Percentiles rank a stretch among this genome's conserved stretches.
Conservation (phyloP, 352 stramenopile species). For the Globisporangium rhizosaccharum region DNA sequence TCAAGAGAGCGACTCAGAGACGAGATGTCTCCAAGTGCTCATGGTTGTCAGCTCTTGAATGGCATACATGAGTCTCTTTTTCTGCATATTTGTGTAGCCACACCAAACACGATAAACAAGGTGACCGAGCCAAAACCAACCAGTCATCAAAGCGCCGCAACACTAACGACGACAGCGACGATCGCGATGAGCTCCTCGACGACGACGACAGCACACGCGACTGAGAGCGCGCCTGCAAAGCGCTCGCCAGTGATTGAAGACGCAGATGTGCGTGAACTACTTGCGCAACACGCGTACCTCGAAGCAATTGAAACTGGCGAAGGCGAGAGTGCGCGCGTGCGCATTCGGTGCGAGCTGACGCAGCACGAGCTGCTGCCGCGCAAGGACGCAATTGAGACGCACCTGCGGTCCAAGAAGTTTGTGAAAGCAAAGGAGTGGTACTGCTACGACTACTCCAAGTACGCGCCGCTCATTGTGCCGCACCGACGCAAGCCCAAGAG, state of each 20-base stretch:
- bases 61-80: no score
- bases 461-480: conserved; percentile 87
- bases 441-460: conserved; percentile 87
- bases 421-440: conserved; percentile 84
- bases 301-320: conserved; percentile 44
- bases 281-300: conserved; percentile 46
- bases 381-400: conserved; percentile 49
- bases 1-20: no score
- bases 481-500: conserved; percentile 81
- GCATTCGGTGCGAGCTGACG: conserved; percentile 67
- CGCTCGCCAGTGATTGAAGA: conserved; percentile 22
- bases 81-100: no score
- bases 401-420: conserved; percentile 79
- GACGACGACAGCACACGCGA: not conserved
- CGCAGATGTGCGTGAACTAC: conserved; percentile 31
- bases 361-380: conserved; percentile 75
- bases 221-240: not conserved
- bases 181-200: not conserved
- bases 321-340: conserved; percentile 38
- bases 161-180: no score
- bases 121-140: no score
- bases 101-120: no score
- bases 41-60: no score
- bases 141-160: no score
- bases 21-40: no score